Conservation (phyloP, 495 filamentous ascomycete genomes). For the Evernia prunastri region DNA sequence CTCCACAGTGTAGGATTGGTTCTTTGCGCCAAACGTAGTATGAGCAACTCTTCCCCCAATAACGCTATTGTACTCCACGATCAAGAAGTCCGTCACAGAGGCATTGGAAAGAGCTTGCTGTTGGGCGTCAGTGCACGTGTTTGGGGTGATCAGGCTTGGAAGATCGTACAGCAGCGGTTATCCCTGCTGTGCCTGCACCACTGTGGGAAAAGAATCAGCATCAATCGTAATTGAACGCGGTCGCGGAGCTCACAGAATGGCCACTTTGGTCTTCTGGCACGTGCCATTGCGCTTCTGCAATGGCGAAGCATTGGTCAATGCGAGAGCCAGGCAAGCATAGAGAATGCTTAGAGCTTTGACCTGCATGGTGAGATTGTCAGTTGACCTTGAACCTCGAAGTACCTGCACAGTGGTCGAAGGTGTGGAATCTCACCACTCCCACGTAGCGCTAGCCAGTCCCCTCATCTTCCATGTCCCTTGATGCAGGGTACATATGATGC, state of each 20-base stretch:
- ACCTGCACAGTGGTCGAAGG: not conserved
- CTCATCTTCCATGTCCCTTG: not conserved
- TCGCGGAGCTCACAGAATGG: slow-evolving; percentile 31
- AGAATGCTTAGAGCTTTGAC: not conserved
- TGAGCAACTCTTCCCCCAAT: slow-evolving; percentile 57
- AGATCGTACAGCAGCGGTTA: slow-evolving; percentile 57
- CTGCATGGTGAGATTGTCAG: slow-evolving; percentile 14
- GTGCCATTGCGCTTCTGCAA: slow-evolving; percentile 25
- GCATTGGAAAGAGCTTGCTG: slow-evolving; percentile 59
- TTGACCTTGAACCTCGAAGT: slow-evolving; percentile 2
- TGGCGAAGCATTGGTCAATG: slow-evolving; percentile 15
- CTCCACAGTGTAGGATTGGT: slow-evolving; percentile 48
- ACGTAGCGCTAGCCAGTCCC: slow-evolving; percentile 8
- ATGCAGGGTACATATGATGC: not conserved
- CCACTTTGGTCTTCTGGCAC: slow-evolving; percentile 39
- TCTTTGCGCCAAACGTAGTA: slow-evolving; percentile 49
- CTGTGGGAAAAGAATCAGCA: slow-evolving; percentile 13
- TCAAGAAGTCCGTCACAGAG: slow-evolving; percentile 61
- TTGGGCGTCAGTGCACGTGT: slow-evolving; percentile 19
- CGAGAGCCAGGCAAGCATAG: slow-evolving; percentile 2
- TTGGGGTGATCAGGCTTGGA: slow-evolving; percentile 27
- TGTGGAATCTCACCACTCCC: not conserved
- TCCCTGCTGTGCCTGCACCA: slow-evolving; percentile 59
- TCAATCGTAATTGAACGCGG: not conserved
- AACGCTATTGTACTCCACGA: slow-evolving; percentile 59